Percentiles rank a stretch among this genome's conserved stretches.
phyloP scores from a whole-genome alignment of 305 asterid species.

The Salvia sclarea region DNA sequence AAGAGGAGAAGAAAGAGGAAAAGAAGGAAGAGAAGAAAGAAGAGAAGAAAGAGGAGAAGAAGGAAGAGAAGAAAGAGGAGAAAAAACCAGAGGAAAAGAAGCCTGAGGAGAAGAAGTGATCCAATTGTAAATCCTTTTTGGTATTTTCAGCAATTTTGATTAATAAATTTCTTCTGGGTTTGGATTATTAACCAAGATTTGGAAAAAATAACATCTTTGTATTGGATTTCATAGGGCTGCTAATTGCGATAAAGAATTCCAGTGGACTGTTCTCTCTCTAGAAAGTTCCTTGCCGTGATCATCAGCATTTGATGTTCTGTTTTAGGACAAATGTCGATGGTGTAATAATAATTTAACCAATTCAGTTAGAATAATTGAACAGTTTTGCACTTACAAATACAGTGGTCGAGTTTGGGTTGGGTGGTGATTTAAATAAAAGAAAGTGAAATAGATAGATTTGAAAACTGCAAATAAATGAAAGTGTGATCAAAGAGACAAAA shows the following conservation, averaged over 20 bases:
- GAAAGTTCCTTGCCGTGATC: neutral
- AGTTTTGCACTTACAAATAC: no score
- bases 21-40: conserved; percentile 53
- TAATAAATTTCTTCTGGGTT: conserved; percentile 19
- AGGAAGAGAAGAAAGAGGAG: conserved; percentile 45
- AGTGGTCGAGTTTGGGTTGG: no score
- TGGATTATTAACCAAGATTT: no score
- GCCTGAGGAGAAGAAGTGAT: conserved; percentile 41
- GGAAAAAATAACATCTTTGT: neutral
- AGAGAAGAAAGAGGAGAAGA: conserved; percentile 52
- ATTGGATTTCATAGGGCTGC: conserved; percentile 1
- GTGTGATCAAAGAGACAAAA: no score
- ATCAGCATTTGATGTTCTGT: neutral
- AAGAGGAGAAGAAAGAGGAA: conserved; percentile 68
- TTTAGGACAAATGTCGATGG: neutral
- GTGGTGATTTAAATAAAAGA: no score
- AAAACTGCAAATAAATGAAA: no score
- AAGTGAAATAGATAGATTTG: no score
- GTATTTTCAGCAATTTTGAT: neutral
- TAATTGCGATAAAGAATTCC: neutral
- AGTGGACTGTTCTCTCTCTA: neutral
- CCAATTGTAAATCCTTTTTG: neutral
- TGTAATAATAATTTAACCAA: no score
- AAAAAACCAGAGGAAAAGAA: conserved; percentile 41
- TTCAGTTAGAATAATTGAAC: no score